A percentile compares a stretch with the other conserved stretches of the same genome.
Evolutionary conservation across 805 yeast species (phyloP).

Genomic region (Metschnikowia cerradonensis): DNA sequence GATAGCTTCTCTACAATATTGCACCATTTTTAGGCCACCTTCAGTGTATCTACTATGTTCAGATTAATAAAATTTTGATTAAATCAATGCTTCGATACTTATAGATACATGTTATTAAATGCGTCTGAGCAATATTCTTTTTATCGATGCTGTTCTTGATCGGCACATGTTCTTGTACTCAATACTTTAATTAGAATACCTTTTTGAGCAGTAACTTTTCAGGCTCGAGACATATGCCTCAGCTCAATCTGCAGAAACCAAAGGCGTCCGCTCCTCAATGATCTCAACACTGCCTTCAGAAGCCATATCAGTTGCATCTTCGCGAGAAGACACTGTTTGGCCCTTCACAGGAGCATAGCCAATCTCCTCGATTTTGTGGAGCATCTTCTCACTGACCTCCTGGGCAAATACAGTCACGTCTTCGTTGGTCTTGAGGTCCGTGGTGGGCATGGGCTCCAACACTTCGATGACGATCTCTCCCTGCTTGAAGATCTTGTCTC

Average conservation of each 20-base stretch:
- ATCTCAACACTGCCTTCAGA: conserved; percentile 16
- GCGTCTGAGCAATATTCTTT: too few species aligned
- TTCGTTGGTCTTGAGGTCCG: conserved; percentile 57
- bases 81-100: too few species aligned
- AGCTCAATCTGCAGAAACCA: conserved; percentile 12
- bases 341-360: conserved; percentile 33
- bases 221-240: neutral
- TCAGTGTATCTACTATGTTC: too few species aligned
- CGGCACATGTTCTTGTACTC: neutral
- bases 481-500: conserved; percentile 57
- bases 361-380: conserved; percentile 30
- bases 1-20: too few species aligned
- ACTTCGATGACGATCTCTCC: conserved; percentile 80
- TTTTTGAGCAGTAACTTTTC: too few species aligned
- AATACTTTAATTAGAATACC: too few species aligned
- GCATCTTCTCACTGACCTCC: conserved; percentile 58
- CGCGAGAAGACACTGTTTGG: neutral
- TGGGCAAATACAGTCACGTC: conserved; percentile 62
- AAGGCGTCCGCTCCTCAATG: conserved; percentile 17
- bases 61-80: too few species aligned
- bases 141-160: too few species aligned
- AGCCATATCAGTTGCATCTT: conserved; percentile 1
- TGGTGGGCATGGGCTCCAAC: conserved; percentile 74
- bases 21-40: too few species aligned
- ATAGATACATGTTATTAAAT: too few species aligned